A percentile compares a stretch with the other conserved stretches of the same genome.
These are phyloP conservation scores for Passiflora organensis DNA, from an alignment of 345 rosid genomes.

Conservation along the genomic window DNA sequence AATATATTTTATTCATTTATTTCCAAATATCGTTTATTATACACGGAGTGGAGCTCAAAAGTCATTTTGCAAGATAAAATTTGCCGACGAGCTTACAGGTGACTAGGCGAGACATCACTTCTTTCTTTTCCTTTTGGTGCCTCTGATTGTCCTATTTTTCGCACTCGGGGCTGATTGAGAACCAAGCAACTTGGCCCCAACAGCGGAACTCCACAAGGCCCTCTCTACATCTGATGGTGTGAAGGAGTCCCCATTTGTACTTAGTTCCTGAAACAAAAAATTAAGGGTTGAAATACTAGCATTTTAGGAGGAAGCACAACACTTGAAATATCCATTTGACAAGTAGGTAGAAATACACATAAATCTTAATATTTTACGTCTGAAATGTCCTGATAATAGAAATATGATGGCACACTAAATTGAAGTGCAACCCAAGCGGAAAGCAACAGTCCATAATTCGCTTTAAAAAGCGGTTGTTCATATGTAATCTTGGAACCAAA, in stretches of 20 bases:
- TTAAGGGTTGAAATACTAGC: neutral
- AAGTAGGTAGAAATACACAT: neutral
- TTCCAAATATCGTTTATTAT: neutral
- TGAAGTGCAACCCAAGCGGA: too few species aligned
- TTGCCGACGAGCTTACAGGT: neutral
- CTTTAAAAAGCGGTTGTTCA: too few species aligned
- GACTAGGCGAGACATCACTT: constrained; percentile 23
- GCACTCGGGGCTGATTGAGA: constrained; percentile 19
- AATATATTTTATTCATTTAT: too few species aligned
- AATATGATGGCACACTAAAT: too few species aligned
- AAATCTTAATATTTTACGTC: too few species aligned
- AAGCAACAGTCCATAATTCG: too few species aligned
- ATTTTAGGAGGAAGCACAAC: neutral
- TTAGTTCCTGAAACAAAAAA: constrained; percentile 52
- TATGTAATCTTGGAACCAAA: too few species aligned
- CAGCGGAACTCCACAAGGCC: constrained; percentile 71
- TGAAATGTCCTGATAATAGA: too few species aligned
- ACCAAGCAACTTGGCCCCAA: constrained; percentile 33
- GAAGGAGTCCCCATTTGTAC: constrained; percentile 43
- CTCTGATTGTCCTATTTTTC: constrained; percentile 24
- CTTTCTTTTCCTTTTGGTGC: constrained; percentile 60
- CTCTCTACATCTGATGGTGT: constrained; percentile 79
- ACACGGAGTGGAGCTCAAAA: neutral
- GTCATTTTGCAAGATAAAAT: neutral
- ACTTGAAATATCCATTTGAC: neutral